These are phyloP conservation scores for Monilinia fructicola DNA, from an alignment of 2,329 filamentous ascomycete species.

Conservation along the genomic window DNA sequence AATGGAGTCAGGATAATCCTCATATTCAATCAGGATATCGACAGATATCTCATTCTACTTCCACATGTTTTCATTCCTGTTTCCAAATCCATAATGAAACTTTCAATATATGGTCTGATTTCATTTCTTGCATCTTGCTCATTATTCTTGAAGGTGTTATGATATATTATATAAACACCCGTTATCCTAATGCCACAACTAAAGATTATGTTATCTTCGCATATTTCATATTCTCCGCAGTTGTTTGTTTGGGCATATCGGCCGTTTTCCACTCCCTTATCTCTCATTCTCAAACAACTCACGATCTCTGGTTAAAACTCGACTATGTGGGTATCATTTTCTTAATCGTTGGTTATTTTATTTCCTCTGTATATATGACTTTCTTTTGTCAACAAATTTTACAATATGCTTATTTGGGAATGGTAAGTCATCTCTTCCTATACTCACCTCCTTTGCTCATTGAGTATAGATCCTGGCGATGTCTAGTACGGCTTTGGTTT, in stretches of 20 bases:
- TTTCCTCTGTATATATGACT: conserved; percentile 44
- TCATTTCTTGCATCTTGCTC: conserved; percentile 46
- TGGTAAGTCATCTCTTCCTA: conserved; percentile 38
- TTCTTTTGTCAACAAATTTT: conserved; percentile 44
- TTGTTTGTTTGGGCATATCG: conserved; percentile 43
- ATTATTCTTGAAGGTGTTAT: conserved; percentile 40
- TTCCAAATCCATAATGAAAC: conserved; percentile 47
- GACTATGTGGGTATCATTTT: conserved; percentile 45
- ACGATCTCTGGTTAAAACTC: conserved; percentile 43
- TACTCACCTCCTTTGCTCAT: not conserved
- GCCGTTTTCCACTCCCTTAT: conserved; percentile 45
- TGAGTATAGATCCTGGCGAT: conserved; percentile 42
- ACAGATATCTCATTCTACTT: conserved; percentile 43
- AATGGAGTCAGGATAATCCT: conserved; percentile 47
- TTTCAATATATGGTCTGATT: conserved; percentile 47
- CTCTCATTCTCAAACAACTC: conserved; percentile 43
- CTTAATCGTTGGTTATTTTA: conserved; percentile 44
- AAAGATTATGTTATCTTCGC: conserved; percentile 45
- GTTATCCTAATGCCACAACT: conserved; percentile 41
- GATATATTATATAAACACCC: conserved; percentile 34
- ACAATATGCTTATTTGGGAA: conserved; percentile 41
- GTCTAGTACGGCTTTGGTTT: conserved; percentile 40
- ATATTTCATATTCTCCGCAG: conserved; percentile 43
- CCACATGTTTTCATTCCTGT: conserved; percentile 44
- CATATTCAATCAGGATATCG: conserved; percentile 48